Percentiles rank a stretch among this genome's conserved stretches.
These are phyloP conservation scores for Coemansia nantahalensis DNA, from an alignment of 192 early-diverging fungal genomes.

Conservation along the genomic window DNA sequence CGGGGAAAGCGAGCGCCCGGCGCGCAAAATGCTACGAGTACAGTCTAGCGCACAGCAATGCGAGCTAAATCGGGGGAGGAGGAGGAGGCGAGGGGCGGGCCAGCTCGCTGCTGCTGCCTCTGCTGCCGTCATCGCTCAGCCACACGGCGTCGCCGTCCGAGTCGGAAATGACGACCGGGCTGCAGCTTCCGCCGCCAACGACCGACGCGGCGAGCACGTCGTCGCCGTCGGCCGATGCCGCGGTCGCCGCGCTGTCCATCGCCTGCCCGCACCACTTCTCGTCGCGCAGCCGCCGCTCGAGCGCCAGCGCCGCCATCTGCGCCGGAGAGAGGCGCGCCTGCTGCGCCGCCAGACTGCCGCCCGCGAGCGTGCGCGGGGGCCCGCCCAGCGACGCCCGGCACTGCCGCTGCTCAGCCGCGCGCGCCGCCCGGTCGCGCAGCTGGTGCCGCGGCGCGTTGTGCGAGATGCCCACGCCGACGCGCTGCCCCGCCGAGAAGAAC, in stretches of 20 bases:
- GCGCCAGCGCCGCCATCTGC: conserved; percentile 42
- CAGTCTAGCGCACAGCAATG: not conserved
- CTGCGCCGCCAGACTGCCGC: not conserved
- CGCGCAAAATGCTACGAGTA: conserved; percentile 5
- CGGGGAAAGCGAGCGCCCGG: no score
- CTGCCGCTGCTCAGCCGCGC: conserved; percentile 17
- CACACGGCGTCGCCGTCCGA: conserved; percentile 5
- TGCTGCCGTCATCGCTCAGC: not conserved
- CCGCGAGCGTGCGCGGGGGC: conserved; percentile 9
- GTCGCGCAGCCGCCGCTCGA: conserved; percentile 32
- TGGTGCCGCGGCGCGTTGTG: conserved; percentile 22
- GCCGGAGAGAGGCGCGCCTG: conserved; percentile 19
- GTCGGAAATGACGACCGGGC: conserved; percentile 16
- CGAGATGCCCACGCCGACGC: conserved; percentile 19
- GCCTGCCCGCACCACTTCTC: conserved; percentile 42
- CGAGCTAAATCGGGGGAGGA: no score
- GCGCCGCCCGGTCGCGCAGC: conserved; percentile 11
- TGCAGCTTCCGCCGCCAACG: not conserved
- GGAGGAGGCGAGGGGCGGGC: no score
- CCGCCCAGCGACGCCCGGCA: conserved; percentile 12
- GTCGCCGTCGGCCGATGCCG: conserved; percentile 8
- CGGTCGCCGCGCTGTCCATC: conserved; percentile 4
- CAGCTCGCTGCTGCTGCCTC: not conserved
- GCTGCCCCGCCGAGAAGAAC: conserved; percentile 26
- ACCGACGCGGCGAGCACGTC: conserved; percentile 1